Conservation (phyloP, 2,329 filamentous ascomycete genomes). For the Sphaerulina musiva region DNA sequence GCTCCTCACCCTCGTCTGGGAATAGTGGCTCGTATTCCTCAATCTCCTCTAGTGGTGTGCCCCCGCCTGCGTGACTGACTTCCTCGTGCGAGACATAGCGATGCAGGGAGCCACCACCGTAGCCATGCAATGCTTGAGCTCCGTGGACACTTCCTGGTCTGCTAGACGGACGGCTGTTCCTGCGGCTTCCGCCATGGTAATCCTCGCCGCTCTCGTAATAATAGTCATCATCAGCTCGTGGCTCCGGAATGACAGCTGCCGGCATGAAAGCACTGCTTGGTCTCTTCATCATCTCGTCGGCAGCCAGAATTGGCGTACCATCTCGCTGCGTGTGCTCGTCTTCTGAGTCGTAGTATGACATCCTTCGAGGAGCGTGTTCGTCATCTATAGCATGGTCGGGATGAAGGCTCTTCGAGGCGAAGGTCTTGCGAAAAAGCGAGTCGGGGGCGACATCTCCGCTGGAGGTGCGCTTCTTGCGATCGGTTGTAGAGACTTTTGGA, state of each 20-base stretch:
- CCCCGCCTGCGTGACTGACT: conserved; percentile 41
- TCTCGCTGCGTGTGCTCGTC: conserved; percentile 53
- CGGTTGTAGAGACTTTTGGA: conserved; percentile 53
- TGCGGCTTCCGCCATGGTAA: conserved; percentile 38
- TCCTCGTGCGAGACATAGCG: conserved; percentile 51
- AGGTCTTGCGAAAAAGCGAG: conserved; percentile 42
- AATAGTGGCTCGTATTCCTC: conserved; percentile 95
- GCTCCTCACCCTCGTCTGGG: conserved; percentile 61
- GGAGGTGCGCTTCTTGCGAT: conserved; percentile 27
- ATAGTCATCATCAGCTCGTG: conserved; percentile 50
- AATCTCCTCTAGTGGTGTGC: conserved; percentile 74
- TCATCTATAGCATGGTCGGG: conserved; percentile 38
- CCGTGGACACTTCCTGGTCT: conserved; percentile 51
- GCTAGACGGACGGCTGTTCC: conserved; percentile 56
- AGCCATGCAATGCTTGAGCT: conserved; percentile 14
- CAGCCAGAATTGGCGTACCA: conserved; percentile 74
- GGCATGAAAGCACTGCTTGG: conserved; percentile 61
- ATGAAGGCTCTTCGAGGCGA: conserved; percentile 37
- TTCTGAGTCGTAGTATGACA: conserved; percentile 36
- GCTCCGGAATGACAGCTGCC: conserved; percentile 67
- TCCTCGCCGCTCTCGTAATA: conserved; percentile 45
- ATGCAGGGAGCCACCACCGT: conserved; percentile 47
- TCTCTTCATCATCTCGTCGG: conserved; percentile 77
- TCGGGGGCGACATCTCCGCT: conserved; percentile 35
- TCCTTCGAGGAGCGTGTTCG: conserved; percentile 33